A percentile compares a stretch with the other conserved stretches of the same genome.
These are phyloP conservation scores for Gossypium armourianum DNA, from an alignment of 441 rosid species.

Conservation along the genomic window DNA sequence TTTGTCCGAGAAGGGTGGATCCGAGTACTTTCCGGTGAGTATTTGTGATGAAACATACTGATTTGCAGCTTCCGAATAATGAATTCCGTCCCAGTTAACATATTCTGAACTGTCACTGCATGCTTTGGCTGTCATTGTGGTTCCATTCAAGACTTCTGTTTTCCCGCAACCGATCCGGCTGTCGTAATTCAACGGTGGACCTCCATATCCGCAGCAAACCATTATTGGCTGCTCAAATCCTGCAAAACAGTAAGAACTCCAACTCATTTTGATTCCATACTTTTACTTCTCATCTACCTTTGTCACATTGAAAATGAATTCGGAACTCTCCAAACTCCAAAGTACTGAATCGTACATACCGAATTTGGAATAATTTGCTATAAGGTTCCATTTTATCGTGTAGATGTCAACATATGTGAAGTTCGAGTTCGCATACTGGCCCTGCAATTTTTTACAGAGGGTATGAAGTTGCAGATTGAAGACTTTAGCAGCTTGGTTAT, in stretches of 20 bases:
- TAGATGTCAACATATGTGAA: conserved; percentile 68
- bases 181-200: conserved; percentile 74
- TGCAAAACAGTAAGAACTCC: conserved; percentile 22
- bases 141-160: conserved; percentile 58
- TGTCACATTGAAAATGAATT: neutral
- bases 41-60: conserved; percentile 56
- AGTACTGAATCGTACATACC: conserved; percentile 30
- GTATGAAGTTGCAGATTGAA: conserved; percentile 81
- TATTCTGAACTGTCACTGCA: conserved; percentile 67
- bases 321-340: neutral
- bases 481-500: conserved; percentile 75
- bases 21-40: conserved; percentile 63
- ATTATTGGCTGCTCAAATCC: conserved; percentile 78
- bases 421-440: conserved; percentile 45
- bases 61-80: conserved; percentile 85
- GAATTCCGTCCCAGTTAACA: conserved; percentile 90
- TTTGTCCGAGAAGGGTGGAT: conserved; percentile 61
- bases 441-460: conserved; percentile 48
- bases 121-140: conserved; percentile 48
- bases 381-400: conserved; percentile 57
- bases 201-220: conserved; percentile 86
- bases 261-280: neutral
- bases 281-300: neutral
- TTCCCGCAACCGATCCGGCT: conserved; percentile 56
- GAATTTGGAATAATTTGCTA: conserved; percentile 55